A percentile compares a stretch with the other conserved stretches of the same genome.
Evolutionary conservation across 306 rosid species (phyloP).

Genomic region (Elaeagnus macrophylla): DNA sequence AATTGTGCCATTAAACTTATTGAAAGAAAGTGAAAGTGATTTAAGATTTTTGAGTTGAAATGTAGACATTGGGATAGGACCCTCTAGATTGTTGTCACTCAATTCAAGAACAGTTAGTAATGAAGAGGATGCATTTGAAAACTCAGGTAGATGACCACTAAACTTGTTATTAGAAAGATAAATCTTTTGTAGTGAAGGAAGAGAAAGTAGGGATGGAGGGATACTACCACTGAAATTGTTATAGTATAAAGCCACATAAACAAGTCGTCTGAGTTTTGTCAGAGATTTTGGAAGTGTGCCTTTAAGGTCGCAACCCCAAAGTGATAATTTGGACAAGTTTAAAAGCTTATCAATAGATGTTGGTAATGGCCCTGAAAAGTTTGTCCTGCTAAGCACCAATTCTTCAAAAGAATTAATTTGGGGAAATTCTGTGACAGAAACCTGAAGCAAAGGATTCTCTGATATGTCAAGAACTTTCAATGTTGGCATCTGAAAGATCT

Average conservation of each 20-base stretch:
- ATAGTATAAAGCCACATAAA: not conserved
- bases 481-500: constrained; percentile 18
- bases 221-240: constrained; percentile 26
- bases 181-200: too few species aligned
- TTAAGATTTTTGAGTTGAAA: too few species aligned
- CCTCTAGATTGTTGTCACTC: too few species aligned
- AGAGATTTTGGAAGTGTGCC: constrained; percentile 30
- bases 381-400: constrained; percentile 2
- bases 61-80: too few species aligned
- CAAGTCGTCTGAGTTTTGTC: constrained; percentile 7
- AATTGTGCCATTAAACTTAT: too few species aligned
- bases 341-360: constrained; percentile 16
- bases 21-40: too few species aligned
- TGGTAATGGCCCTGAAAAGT: too few species aligned
- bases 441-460: constrained; percentile 8
- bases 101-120: too few species aligned
- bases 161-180: not conserved
- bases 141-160: not conserved
- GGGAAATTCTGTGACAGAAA: constrained; percentile 22
- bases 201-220: too few species aligned
- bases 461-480: constrained; percentile 9
- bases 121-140: not conserved
- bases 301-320: constrained; percentile 8
- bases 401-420: constrained; percentile 1
- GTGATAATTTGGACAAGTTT: constrained; percentile 9